phyloP scores from a whole-genome alignment of 192 early-diverging fungal genomes.

The Chytriomyces confervae region DNA sequence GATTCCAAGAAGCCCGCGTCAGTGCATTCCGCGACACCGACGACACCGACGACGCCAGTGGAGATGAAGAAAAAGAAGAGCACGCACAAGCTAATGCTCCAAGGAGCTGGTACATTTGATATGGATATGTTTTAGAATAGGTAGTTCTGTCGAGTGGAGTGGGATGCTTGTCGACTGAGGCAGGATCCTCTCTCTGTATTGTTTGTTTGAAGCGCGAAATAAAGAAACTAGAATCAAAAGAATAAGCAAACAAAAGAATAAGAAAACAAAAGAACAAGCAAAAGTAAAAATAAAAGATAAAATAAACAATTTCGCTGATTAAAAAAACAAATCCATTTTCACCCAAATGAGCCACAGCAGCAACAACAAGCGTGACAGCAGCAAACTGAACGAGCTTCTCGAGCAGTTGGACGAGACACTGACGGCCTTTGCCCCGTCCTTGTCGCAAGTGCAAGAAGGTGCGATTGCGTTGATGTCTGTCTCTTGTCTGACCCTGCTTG shows the following conservation, averaged over 20 bases:
- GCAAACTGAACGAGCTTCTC: background rate
- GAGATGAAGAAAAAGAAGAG: background rate
- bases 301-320: too few species aligned
- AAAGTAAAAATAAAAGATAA: too few species aligned
- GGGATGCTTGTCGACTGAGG: background rate
- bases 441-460: background rate
- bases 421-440: background rate
- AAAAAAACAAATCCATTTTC: background rate
- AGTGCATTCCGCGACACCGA: too few species aligned
- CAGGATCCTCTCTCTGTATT: too few species aligned
- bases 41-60: too few species aligned
- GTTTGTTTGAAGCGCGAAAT: too few species aligned
- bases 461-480: background rate
- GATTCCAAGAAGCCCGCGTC: background rate
- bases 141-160: too few species aligned
- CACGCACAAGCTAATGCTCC: background rate
- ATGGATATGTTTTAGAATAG: background rate
- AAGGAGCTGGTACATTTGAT: background rate
- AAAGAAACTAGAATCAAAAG: background rate
- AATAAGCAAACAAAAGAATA: background rate
- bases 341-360: background rate
- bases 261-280: too few species aligned
- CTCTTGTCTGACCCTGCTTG: background rate
- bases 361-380: background rate
- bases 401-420: background rate